phyloP scores from a whole-genome alignment of 2,329 filamentous ascomycete species.

The Cytospora leucostoma region DNA sequence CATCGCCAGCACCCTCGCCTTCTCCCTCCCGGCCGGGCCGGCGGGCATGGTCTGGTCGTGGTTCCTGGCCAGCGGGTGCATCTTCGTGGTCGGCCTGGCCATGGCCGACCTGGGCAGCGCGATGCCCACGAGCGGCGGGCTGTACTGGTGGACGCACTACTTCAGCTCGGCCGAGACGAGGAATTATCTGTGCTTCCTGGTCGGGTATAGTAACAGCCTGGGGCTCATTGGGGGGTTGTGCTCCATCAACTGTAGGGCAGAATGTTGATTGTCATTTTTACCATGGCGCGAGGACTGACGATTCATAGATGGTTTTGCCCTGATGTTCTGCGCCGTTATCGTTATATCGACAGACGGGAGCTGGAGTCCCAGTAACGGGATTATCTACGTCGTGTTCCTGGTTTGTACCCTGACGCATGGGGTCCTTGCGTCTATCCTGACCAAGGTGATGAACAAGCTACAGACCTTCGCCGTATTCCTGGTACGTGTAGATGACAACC shows the following conservation, averaged over 20 bases:
- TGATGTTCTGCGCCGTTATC: conserved; percentile 61
- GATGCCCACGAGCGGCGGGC: conserved; percentile 60
- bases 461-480: conserved; percentile 57
- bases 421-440: conserved; percentile 52
- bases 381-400: conserved; percentile 60
- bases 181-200: conserved; percentile 60
- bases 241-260: conserved; percentile 54
- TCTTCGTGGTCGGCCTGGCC: conserved; percentile 60
- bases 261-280: neutral
- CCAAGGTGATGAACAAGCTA: conserved; percentile 59
- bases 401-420: conserved; percentile 56
- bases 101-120: conserved; percentile 56
- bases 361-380: conserved; percentile 57
- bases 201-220: conserved; percentile 63
- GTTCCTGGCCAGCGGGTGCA: conserved; percentile 59
- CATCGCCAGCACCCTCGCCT: conserved; percentile 59
- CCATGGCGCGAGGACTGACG: neutral
- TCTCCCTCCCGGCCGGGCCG: conserved; percentile 60
- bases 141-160: conserved; percentile 48
- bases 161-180: conserved; percentile 56
- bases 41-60: conserved; percentile 65
- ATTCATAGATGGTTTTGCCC: conserved; percentile 45
- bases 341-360: conserved; percentile 57
- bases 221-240: conserved; percentile 63
- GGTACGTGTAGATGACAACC: conserved; percentile 9